Evolutionary conservation across 1,139 yeast species (phyloP).

Genomic region (Pichia norvegensis): DNA sequence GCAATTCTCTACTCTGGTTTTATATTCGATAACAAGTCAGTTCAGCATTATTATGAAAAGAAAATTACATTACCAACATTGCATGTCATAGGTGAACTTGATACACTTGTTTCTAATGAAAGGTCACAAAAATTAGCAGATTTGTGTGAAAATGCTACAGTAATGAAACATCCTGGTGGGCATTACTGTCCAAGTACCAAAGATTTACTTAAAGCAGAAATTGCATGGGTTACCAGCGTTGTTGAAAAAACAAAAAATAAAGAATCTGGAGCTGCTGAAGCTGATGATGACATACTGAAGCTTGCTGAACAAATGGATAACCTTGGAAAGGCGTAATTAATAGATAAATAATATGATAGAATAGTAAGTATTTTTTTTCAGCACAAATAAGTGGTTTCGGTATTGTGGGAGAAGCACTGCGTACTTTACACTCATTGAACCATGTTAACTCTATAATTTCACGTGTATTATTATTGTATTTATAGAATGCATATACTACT

Average conservation of each 20-base stretch:
- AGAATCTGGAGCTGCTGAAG: not conserved
- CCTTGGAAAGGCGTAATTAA: constrained; percentile 22
- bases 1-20: constrained; percentile 76
- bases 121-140: constrained; percentile 55
- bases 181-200: constrained; percentile 77
- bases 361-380: too few species aligned
- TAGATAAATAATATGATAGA: too few species aligned
- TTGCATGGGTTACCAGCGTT: constrained; percentile 27
- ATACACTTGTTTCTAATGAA: constrained; percentile 78
- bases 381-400: too few species aligned
- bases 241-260: constrained; percentile 13
- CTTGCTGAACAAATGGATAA: constrained; percentile 24
- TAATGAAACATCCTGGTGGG: constrained; percentile 73
- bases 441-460: too few species aligned
- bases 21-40: constrained; percentile 47
- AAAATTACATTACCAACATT: constrained; percentile 49
- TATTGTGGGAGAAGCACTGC: too few species aligned
- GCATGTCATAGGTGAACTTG: constrained; percentile 81
- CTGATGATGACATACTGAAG: constrained; percentile 22
- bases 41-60: constrained; percentile 42
- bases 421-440: too few species aligned
- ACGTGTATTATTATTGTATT: too few species aligned
- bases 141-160: constrained; percentile 40
- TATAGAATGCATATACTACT: too few species aligned
- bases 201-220: constrained; percentile 33